Conservation (phyloP, 805 yeast species). For the Myxozyma melibiosi region DNA sequence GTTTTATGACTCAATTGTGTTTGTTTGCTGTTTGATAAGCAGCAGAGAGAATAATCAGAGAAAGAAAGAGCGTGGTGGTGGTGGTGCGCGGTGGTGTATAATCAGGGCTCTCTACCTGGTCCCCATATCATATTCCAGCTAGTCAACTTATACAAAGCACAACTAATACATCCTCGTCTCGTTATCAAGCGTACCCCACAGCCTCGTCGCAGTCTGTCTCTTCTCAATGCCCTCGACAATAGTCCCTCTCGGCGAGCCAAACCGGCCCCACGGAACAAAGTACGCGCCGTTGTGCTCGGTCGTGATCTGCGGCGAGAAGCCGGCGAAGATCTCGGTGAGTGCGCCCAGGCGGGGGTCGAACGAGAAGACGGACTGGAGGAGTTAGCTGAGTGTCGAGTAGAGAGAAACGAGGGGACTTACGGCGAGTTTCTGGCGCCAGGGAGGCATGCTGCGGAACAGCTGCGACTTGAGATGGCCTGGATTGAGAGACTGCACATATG, state of each 20-base stretch:
- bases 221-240: conserved; percentile 22
- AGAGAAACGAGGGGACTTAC: background rate
- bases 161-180: conserved; percentile 24
- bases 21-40: no score
- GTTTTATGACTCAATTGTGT: no score
- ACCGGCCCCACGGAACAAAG: conserved; percentile 49
- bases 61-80: no score
- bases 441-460: conserved; percentile 21
- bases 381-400: background rate
- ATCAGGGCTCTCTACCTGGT: no score
- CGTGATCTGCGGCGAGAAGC: conserved; percentile 46
- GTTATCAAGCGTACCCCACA: conserved; percentile 26
- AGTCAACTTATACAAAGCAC: no score
- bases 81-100: no score
- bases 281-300: conserved; percentile 43
- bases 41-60: no score
- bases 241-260: conserved; percentile 38
- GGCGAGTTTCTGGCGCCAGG: conserved; percentile 18
- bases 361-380: conserved; percentile 17
- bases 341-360: conserved; percentile 46
- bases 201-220: conserved; percentile 22
- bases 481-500: conserved; percentile 19
- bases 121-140: background rate
- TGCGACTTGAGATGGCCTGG: conserved; percentile 31
- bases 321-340: conserved; percentile 49